Conservation (phyloP, 148 eudicot species). For the Fagopyrum tataricum region DNA sequence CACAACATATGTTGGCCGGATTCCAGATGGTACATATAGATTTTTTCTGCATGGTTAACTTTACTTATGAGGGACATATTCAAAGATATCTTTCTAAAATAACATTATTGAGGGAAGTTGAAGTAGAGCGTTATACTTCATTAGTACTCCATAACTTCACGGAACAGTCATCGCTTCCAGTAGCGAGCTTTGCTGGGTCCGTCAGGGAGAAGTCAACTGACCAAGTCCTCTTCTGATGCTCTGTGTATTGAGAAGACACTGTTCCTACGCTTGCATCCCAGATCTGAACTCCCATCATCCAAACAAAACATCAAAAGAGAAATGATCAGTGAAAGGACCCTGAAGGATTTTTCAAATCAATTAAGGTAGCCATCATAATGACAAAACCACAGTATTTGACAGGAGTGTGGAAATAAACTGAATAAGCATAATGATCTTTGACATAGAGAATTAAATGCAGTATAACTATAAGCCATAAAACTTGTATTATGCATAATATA, state of each 20-base stretch:
- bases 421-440: background rate
- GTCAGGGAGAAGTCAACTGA: slow-evolving; percentile 82
- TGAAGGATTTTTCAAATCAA: background rate
- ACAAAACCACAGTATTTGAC: background rate
- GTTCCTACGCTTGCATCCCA: slow-evolving; percentile 85
- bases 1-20: slow-evolving; percentile 76
- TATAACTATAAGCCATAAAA: too few relatives aligned
- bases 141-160: slow-evolving; percentile 81
- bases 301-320: background rate
- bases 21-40: slow-evolving; percentile 49
- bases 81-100: background rate
- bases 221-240: slow-evolving; percentile 86
- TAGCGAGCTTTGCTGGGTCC: slow-evolving; percentile 71
- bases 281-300: slow-evolving; percentile 36
- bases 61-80: background rate
- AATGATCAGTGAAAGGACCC: background rate
- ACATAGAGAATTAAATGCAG: background rate
- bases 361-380: background rate
- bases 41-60: slow-evolving; percentile 45
- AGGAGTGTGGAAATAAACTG: background rate
- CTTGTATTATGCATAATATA: too few relatives aligned
- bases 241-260: slow-evolving; percentile 41
- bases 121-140: slow-evolving; percentile 41
- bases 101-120: background rate
- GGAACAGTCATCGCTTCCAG: slow-evolving; percentile 84